Base-by-base conservation (phyloP, 2,329 filamentous ascomycete genomes). In the Nemania diffusa region DNA sequence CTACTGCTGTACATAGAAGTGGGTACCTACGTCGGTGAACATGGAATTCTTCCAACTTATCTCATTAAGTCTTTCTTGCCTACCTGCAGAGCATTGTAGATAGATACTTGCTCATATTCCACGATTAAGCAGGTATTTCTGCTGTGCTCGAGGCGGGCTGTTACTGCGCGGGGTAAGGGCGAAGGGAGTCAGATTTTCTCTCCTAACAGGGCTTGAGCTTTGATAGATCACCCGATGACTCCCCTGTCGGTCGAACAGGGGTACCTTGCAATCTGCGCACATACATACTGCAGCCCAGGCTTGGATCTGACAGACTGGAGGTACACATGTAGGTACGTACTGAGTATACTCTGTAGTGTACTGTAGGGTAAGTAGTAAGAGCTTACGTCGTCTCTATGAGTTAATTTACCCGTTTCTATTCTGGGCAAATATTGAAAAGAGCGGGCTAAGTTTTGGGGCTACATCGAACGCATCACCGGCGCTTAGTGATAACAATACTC, bases 401-500 rank as follows among this genome's bases (percentile, higher is more conserved):
- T 26, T 70, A 71, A 72, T 69, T 71, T 70, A 32, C 42, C 53
- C 40, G 65, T 52, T 72, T 69, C 69, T 71, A 71, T 71, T 68
- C 55, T 62, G 68, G 68, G 71, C 71, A 71, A 74, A 74, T 73
- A 69, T 70, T 65, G 64, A 57, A 46, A 61, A 57, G 51, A 51
- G 27, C 64, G 73, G 72, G 71, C 62, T 74, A 74, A 74, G 48
- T 72, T 56, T 60, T 37, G 37, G 53, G 37, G 57, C 70, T 57
- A 69, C 62, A 62, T 55, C 40, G 46, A 32, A 71, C 71, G 72
- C 71, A 72, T 27, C 62, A 40, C 71, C 64, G 71, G 75, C 75
- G 75, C 60, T 72, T 76, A 75, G 71, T 46, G 26, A 73, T 70
- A 69, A 69, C 71, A 69, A 52, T 20, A 60, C 8, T 26, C 46